Evolutionary conservation across 495 filamentous ascomycete species (phyloP).

Genomic region (Hyaloscypha bicolor): DNA sequence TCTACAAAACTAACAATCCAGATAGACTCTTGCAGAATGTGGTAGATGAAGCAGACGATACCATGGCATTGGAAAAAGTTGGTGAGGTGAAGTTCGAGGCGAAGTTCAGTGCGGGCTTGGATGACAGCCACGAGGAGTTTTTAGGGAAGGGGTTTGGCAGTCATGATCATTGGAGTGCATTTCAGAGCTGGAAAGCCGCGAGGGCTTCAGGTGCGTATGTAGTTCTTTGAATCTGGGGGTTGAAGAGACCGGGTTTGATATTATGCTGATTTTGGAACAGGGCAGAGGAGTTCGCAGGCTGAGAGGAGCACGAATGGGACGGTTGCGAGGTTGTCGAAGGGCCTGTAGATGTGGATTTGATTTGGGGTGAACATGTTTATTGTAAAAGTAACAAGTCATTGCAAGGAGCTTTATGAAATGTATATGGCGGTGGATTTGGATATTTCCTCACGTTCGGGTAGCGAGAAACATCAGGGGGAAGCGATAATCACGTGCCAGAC

Average conservation of each 20-base stretch:
- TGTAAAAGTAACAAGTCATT: not conserved
- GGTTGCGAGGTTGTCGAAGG: constrained; percentile 11
- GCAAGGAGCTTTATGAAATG: too few relatives aligned
- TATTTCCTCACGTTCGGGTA: too few relatives aligned
- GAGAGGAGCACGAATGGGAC: constrained; percentile 14
- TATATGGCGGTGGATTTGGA: too few relatives aligned
- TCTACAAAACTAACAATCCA: constrained; percentile 17
- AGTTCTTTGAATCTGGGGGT: not conserved
- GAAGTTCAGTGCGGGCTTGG: constrained; percentile 10
- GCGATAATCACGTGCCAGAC: too few relatives aligned
- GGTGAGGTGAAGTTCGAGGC: constrained; percentile 12
- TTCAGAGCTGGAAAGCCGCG: not conserved
- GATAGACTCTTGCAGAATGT: constrained; percentile 16
- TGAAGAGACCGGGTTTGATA: not conserved
- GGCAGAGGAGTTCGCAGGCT: constrained; percentile 11
- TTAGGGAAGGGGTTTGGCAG: not conserved
- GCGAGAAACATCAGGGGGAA: too few relatives aligned
- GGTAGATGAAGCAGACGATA: constrained; percentile 5
- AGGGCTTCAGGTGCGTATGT: constrained; percentile 11
- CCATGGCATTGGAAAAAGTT: constrained; percentile 12
- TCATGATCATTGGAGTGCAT: constrained; percentile 5
- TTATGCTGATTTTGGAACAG: not conserved
- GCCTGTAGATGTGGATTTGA: not conserved
- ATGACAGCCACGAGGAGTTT: constrained; percentile 15
- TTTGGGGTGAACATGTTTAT: not conserved